Percentiles rank a stretch among this genome's conserved stretches.
Conservation (phyloP, 495 filamentous ascomycete species). For the Bacidia gigantensis region DNA sequence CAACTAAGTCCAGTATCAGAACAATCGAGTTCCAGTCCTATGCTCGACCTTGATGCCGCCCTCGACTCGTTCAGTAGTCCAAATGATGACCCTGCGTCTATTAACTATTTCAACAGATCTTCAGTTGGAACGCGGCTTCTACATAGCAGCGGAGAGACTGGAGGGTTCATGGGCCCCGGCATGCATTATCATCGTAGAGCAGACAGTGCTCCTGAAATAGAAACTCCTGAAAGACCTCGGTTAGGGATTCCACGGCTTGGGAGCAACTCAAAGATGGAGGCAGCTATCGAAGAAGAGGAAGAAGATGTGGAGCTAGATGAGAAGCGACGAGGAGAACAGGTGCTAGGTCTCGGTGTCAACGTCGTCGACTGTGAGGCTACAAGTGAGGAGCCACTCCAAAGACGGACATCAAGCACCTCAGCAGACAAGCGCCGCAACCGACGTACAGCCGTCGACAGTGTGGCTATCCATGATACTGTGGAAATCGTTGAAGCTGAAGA, state of each 20-base stretch:
- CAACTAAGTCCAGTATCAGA: constrained; percentile 29
- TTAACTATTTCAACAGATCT: constrained; percentile 39
- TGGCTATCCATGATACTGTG: constrained; percentile 25
- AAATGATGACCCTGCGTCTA: constrained; percentile 11
- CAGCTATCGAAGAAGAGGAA: constrained; percentile 95
- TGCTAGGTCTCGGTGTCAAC: constrained; percentile 39
- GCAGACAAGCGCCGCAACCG: constrained; percentile 20
- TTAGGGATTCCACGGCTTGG: constrained; percentile 44
- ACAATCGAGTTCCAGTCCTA: constrained; percentile 51
- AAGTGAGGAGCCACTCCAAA: constrained; percentile 19
- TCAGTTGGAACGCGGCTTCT: constrained; percentile 56
- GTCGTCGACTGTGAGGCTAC: constrained; percentile 21
- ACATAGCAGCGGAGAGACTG: constrained; percentile 73
- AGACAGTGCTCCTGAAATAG: constrained; percentile 84
- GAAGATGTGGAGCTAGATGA: constrained; percentile 55
- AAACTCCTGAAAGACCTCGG: constrained; percentile 58
- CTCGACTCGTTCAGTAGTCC: constrained; percentile 85
- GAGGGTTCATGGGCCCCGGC: constrained; percentile 64
- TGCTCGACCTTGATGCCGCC: constrained; percentile 94
- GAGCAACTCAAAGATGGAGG: constrained; percentile 55
- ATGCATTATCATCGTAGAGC: constrained; percentile 72
- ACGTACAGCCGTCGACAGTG: background rate
- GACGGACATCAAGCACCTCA: constrained; percentile 6
- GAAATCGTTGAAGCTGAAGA: constrained; percentile 33
- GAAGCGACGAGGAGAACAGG: constrained; percentile 44